phyloP scores from a whole-genome alignment of 805 yeast genomes.

The Spathaspora passalidarum region DNA sequence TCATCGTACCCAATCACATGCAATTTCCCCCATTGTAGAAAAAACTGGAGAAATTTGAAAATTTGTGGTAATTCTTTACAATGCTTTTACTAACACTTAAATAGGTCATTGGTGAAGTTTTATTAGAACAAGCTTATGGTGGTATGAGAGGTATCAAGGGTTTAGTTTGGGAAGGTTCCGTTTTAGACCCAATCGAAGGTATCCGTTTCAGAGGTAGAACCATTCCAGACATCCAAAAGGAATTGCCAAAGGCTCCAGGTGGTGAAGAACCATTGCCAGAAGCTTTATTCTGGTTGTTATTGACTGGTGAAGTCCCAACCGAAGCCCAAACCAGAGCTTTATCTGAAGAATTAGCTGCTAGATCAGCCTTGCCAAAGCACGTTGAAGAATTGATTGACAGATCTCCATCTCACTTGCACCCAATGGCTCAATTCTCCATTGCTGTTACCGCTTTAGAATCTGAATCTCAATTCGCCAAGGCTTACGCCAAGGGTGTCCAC shows the following conservation, averaged over 20 bases:
- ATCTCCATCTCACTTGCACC: constrained; percentile 69
- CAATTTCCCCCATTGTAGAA: too few species aligned
- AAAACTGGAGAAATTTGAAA: too few species aligned
- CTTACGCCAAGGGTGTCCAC: constrained; percentile 66
- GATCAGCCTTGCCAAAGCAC: constrained; percentile 63
- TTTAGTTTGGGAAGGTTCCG: constrained; percentile 78
- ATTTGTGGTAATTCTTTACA: background rate
- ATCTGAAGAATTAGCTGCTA: constrained; percentile 59
- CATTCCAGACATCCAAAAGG: constrained; percentile 65
- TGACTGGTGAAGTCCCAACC: constrained; percentile 72
- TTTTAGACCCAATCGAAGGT: constrained; percentile 72
- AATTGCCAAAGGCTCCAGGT: constrained; percentile 59
- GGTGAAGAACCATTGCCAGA: constrained; percentile 69
- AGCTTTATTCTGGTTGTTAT: constrained; percentile 72
- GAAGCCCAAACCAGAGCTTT: constrained; percentile 54
- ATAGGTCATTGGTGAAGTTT: constrained; percentile 44
- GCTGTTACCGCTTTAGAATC: constrained; percentile 72
- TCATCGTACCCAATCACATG: background rate
- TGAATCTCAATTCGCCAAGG: constrained; percentile 67
- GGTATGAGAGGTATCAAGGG: constrained; percentile 81
- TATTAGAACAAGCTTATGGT: constrained; percentile 50
- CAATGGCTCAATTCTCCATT: constrained; percentile 80
- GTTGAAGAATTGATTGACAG: constrained; percentile 58
- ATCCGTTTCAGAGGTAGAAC: constrained; percentile 78
- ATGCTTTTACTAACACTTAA: constrained; percentile 14